Evolutionary conservation across 2,329 filamentous ascomycete genomes (phyloP), one percentile per base, ranked within the genome.

Genomic region (Sclerotinia sclerotiorum): DNA sequence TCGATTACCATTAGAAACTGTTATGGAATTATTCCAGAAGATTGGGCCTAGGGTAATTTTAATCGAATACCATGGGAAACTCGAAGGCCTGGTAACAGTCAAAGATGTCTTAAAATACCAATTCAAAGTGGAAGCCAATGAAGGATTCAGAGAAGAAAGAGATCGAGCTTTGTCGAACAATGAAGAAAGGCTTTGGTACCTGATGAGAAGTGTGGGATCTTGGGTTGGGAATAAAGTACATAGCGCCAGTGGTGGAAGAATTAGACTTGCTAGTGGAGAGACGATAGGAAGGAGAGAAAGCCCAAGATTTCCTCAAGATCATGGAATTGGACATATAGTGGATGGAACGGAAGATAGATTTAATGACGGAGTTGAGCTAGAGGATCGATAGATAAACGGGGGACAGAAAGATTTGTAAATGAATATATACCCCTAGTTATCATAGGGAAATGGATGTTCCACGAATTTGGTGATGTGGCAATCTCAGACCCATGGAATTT

Each of bases 1-100:
- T 0, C 88, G 93, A 1, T 87, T 98, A 0, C 91, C 94, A 0
- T 87, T 99, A 0, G 95, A 99, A 80, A 99, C 95, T 0, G 94
- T 97, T 44, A 97, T 99, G 93, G 95, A 99, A 77, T 84, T 99
- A 15, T 99, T 99, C 83, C 94, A 94, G 79, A 99, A 98, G 81
- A 96, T 99, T 78, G 95, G 95, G 0, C 95, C 94, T 0, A 87
- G 95, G 1, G 93, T 97, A 7, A 94, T 99, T 62, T 84, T 99
- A 4, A 90, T 97, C 51, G 95, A 99, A 79, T 90, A 97, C 77
- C 90, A 92, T 69, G 95, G 95, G 19, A 87, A 87, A 62, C 84
- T 99, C 2, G 87, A 86, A 0, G 95, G 95, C 0, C 84, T 99
- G 0, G 92, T 99, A 0, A 99, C 95, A 0, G 91, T 97, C 71